Percentiles rank a stretch among this genome's conserved stretches.
phyloP scores from a whole-genome alignment of 2,329 filamentous ascomycete genomes.

The Rosellinia necatrix region DNA sequence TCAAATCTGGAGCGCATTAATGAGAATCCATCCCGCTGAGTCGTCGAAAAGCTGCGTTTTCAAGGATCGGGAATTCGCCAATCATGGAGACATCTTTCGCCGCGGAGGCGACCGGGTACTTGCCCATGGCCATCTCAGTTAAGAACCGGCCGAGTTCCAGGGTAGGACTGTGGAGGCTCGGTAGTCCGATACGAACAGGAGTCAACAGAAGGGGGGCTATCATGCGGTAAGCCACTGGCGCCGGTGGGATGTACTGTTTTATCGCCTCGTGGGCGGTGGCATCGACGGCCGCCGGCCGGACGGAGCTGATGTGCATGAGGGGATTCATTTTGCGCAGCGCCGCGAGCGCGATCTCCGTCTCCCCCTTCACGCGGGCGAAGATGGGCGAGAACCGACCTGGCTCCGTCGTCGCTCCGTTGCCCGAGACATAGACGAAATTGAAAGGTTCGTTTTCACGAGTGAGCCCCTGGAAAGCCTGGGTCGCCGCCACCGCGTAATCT shows the following conservation, averaged over 20 bases:
- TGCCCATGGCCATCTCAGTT: slow-evolving; percentile 52
- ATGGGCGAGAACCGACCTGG: slow-evolving; percentile 60
- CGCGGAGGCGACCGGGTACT: slow-evolving; percentile 34
- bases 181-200: slow-evolving; percentile 26
- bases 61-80: slow-evolving; percentile 39
- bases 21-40: slow-evolving; percentile 28
- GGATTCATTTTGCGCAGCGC: slow-evolving; percentile 51
- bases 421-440: slow-evolving; percentile 74
- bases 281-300: slow-evolving; percentile 67
- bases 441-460: slow-evolving; percentile 53
- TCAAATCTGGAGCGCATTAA: neutral
- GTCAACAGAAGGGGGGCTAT: slow-evolving; percentile 33
- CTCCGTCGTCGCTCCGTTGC: slow-evolving; percentile 61
- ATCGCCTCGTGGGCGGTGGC: slow-evolving; percentile 46
- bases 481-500: slow-evolving; percentile 65
- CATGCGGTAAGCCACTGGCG: slow-evolving; percentile 26
- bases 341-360: slow-evolving; percentile 64
- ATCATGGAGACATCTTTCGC: slow-evolving; percentile 34
- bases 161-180: slow-evolving; percentile 48
- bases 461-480: slow-evolving; percentile 44
- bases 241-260: slow-evolving; percentile 47
- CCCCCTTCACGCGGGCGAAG: slow-evolving; percentile 70
- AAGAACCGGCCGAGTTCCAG: slow-evolving; percentile 49
- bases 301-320: slow-evolving; percentile 57
- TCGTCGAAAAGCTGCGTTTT: slow-evolving; percentile 38